A percentile compares a stretch with the other conserved stretches of the same genome.
Evolutionary conservation across 345 rosid genomes (phyloP).

Genomic region (Firmiana major): DNA sequence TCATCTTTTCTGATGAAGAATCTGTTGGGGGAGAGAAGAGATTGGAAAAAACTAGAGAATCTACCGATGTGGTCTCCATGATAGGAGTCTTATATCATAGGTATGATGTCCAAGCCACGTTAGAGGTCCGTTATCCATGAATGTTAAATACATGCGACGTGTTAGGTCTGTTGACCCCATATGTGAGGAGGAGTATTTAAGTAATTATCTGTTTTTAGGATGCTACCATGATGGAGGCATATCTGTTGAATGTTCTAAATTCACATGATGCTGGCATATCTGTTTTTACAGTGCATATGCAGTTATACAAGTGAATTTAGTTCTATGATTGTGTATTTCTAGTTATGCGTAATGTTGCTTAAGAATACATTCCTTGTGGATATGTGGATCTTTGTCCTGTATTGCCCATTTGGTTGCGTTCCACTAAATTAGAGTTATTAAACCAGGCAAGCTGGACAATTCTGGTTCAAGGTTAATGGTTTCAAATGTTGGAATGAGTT

Average conservation of each 20-base stretch:
- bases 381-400: neutral
- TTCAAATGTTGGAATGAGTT: slow-evolving; percentile 53
- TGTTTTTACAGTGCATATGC: neutral
- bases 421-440: neutral
- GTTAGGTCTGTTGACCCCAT: neutral
- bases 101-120: neutral
- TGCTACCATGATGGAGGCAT: neutral
- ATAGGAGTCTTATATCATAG: neutral
- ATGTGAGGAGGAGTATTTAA: neutral
- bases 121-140: neutral
- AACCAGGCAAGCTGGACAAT: neutral
- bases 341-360: neutral
- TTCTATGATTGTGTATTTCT: neutral
- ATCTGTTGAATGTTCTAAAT: neutral
- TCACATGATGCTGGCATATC: neutral
- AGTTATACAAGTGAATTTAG: neutral
- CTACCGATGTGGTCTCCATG: neutral
- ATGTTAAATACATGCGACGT: neutral
- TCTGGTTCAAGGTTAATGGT: neutral
- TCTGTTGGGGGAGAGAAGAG: neutral
- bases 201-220: neutral
- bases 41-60: neutral
- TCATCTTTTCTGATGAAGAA: neutral
- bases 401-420: neutral
- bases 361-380: neutral